Base-by-base conservation (phyloP, 352 stramenopile species). In the Phytophthora citrophthora region DNA sequence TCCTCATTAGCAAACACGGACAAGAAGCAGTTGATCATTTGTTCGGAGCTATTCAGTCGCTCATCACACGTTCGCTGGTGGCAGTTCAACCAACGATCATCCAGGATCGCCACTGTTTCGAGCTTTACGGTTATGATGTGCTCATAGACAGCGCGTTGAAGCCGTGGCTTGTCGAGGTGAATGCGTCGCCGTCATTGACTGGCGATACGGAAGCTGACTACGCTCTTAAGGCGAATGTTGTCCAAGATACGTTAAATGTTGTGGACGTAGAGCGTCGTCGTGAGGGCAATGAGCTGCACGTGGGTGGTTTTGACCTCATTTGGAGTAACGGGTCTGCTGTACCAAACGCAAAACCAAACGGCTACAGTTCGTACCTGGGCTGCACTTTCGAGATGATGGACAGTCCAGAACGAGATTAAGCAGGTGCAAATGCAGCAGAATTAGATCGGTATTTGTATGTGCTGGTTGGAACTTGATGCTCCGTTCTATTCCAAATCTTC, bases 241-340 rank as follows among this genome's bases (percentile, higher is more conserved):
- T 98, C n/a, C 86, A 93, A 64, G 83, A 97, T 60, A 85, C 90
- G 23, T 65, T 97, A 9, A 84, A 97, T 56, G 77, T 98, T 10
- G 60, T 98, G 12, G 90, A 97, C 55, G 43, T 97, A 13, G 89
- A 96, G 44, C 58, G 56, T 31, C 64, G 74, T 24, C 76, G 74
- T 3, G 65, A 67, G 0, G 82, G 77, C 2, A 66, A 68, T 2
- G 80, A 89, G 50, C 68, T 60, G 9, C 82, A 87, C 38, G 50
- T 93, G 15, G 81, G 83, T 2, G 83, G 83, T 18, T 93, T 93
- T 49, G 83, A 93, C 45, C 75, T 93, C 31, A 81, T 93, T 58
- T 93, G 74, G 66, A 71, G 36, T 44, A 83, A 89, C 34, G 52
- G 52, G 15, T 55, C 10, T 4, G 62, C 70, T 1, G 50, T 90